Evolutionary conservation across 208 protist species (phyloP), one percentile per base, ranked within the genome.

Genomic region (Leishmania tropica): DNA sequence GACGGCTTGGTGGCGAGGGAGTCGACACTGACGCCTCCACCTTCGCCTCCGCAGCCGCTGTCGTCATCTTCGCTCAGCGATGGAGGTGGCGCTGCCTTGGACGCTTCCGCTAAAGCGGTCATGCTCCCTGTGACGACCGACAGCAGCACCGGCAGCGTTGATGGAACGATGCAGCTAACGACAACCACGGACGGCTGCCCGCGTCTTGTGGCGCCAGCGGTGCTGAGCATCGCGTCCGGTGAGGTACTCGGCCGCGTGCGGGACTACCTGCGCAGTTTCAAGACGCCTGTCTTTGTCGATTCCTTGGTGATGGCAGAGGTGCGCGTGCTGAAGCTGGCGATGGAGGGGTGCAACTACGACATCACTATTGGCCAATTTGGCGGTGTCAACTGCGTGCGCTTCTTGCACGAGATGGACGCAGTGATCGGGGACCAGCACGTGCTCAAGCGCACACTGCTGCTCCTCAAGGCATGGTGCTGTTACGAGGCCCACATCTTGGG

Each of bases 401-500:
- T 99, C 86, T 73, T 98, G 35, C 90, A 98, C 75, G 89, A 98
- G 77, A 89, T 98, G 81, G 95, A 99, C 81, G 85, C 85, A 35
- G 83, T 78, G 15, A 91, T 99, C 48, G 95, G 95, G 15, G 83
- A 87, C 51, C 71, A 93, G 51, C 95, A 98, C 82, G 80, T 99
- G 60, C 88, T 99, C 51, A 98, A 99, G 91, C 87, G 94, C 35
- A 96, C 94, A 21, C 83, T 98, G 53, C 81, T 99, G 67, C 81
- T 99, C 35, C 80, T 98, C 35, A 99, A 98, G 85, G 85, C 92
- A 73, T 99, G 97, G 96, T 94, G 89, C 82, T 90, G 85, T 83
- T 99, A 98, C 83, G 96, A 99, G 83, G 90, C 93, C 1, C 92
- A 96, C 80, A 87, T 98, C n/a, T 88, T 99, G 19, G 95, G 95